Percentiles rank a stretch among this genome's conserved stretches.
Evolutionary conservation across 106 monocot species (phyloP).

Genomic region (Allium sativum): DNA sequence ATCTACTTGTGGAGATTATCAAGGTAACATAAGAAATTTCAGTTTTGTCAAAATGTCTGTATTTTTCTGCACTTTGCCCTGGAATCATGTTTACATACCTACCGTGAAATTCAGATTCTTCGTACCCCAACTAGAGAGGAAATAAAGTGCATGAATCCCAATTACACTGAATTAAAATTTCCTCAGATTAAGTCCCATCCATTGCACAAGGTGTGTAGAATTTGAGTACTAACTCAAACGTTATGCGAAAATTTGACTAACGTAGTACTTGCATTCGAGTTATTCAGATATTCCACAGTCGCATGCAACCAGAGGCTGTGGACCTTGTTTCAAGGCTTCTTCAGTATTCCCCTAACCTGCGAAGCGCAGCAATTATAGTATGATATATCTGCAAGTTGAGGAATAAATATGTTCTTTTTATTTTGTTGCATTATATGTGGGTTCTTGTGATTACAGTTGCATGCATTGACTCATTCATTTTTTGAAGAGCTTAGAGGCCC

Average conservation of each 20-base stretch:
- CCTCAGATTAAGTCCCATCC: slow-evolving; percentile 75
- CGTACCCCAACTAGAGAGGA: slow-evolving; percentile 73
- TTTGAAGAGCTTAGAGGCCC: slow-evolving; percentile 53
- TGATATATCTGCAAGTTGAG: no score
- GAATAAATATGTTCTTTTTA: slow-evolving; percentile 4
- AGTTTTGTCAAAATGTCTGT: no score
- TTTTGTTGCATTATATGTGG: background rate
- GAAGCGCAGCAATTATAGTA: slow-evolving; percentile 60
- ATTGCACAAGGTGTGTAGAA: slow-evolving; percentile 48
- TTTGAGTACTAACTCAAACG: background rate
- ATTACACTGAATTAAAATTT: slow-evolving; percentile 62
- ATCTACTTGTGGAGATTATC: slow-evolving; percentile 56
- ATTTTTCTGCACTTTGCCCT: no score
- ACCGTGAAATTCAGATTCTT: slow-evolving; percentile 19
- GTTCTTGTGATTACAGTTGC: slow-evolving; percentile 20
- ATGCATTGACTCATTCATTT: slow-evolving; percentile 47
- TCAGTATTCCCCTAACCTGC: slow-evolving; percentile 55
- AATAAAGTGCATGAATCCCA: slow-evolving; percentile 79
- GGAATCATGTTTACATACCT: no score
- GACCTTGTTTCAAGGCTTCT: slow-evolving; percentile 69
- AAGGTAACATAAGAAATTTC: slow-evolving; percentile 16
- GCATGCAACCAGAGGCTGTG: slow-evolving; percentile 59
- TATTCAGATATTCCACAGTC: slow-evolving; percentile 47
- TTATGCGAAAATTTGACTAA: no score
- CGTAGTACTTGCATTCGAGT: background rate